Evolutionary conservation across 2,329 filamentous ascomycete genomes (phyloP).

Genomic region (Dothideomycetes sp.): DNA sequence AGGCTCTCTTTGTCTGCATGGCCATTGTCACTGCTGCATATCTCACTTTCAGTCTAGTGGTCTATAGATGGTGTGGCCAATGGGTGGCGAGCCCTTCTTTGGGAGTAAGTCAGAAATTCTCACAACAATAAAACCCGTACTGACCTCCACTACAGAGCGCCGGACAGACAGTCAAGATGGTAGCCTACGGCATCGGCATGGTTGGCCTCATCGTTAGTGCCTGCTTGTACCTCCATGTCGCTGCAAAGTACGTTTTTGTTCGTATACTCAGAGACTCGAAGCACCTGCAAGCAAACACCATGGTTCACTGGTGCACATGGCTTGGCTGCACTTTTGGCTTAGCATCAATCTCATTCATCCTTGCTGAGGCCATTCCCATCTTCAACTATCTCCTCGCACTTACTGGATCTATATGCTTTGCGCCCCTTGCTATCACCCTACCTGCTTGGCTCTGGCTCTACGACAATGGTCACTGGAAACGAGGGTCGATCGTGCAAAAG

Average conservation of each 20-base stretch:
- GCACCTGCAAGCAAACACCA: constrained; percentile 42
- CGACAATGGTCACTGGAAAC: constrained; percentile 33
- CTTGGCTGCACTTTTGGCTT: constrained; percentile 33
- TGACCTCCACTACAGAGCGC: constrained; percentile 33
- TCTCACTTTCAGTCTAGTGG: constrained; percentile 46
- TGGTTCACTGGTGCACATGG: constrained; percentile 43
- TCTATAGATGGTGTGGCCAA: constrained; percentile 51
- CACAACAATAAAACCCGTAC: no score
- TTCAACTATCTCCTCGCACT: constrained; percentile 43
- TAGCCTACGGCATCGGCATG: constrained; percentile 49
- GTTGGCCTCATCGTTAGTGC: constrained; percentile 42
- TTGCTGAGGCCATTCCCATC: constrained; percentile 44
- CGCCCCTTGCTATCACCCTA: constrained; percentile 37
- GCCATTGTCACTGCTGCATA: constrained; percentile 46
- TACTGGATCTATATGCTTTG: constrained; percentile 40
- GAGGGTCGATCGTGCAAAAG: constrained; percentile 24
- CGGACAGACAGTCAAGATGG: constrained; percentile 48
- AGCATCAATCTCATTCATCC: constrained; percentile 34
- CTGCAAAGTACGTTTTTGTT: constrained; percentile 46
- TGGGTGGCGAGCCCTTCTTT: constrained; percentile 54
- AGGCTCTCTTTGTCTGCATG: constrained; percentile 50
- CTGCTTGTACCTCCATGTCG: constrained; percentile 38
- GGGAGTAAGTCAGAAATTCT: constrained; percentile 24
- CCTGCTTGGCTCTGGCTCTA: constrained; percentile 42
- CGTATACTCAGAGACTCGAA: constrained; percentile 39